Base-by-base conservation (phyloP, 2,329 filamentous ascomycete species). In the Pseudofabraea citricarpa region DNA sequence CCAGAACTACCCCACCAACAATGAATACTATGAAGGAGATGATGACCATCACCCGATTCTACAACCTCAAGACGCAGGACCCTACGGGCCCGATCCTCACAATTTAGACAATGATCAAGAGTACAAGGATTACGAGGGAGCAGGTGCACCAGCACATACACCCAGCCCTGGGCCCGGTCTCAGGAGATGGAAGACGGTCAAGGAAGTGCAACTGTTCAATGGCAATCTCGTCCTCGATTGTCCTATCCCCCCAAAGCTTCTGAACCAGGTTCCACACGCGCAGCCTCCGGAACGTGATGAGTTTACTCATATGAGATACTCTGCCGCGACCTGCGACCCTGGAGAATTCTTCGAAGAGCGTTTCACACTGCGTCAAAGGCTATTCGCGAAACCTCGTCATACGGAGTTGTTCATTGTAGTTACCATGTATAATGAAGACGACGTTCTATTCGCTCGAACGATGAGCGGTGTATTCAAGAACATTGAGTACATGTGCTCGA, bases 341-440 rank as follows among this genome's bases (percentile, higher is more conserved):
- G 77, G 81, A 13, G 81, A 94, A 45, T 97, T 96, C 63, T 90
- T 86, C 61, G 82, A 88, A 4, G 82, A 90, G 57, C 87, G 91
- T 48, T 97, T 96, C 57, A 96, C 91, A 1, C 69, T 97, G 46
- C 86, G 91, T 50, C 91, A 97, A 67, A 85, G 81, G 61, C 79
- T 97, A 19, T 96, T 96, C 61, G 89, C 88, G 44, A 96, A 95
- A 65, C 85, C 89, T 3, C 77, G 91, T 43, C 87, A 95, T 60
- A 96, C 91, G 0, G 91, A 97, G 68, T 73, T 97, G 2, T 96
- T 97, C 66, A 95, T 97, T 57, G 91, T 90, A 24, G 81, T 97
- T 42, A 97, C 91, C 45, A 96, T 96, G 91, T 98, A 98, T 72
- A 98, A 98, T 61, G 93, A 98, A 61, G 91, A 98, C 64, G 93